phyloP scores from a whole-genome alignment of 768 basidiomycete genomes.

The Thelephora aurantiotincta region DNA sequence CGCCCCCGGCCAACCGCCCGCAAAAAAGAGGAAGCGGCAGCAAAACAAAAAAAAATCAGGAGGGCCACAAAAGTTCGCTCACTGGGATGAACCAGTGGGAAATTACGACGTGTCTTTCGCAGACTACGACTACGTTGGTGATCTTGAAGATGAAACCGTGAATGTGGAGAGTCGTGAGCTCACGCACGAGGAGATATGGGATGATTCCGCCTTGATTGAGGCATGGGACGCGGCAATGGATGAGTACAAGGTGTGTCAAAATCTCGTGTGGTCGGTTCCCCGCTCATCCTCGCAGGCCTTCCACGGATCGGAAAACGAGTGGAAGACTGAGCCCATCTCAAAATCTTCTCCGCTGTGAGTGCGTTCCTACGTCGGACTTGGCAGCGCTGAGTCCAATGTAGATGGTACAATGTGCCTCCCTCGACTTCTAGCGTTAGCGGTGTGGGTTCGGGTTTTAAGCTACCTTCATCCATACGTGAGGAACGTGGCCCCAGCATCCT shows the following conservation, averaged over 20 bases:
- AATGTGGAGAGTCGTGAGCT: slow-evolving; percentile 47
- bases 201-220: slow-evolving; percentile 68
- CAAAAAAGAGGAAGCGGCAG: no score
- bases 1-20: no score
- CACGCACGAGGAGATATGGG: slow-evolving; percentile 71
- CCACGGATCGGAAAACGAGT: slow-evolving; percentile 54
- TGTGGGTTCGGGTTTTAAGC: not conserved
- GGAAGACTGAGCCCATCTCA: slow-evolving; percentile 59
- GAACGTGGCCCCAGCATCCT: not conserved
- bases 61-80: no score
- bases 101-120: no score
- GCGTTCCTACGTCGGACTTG: slow-evolving; percentile 1
- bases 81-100: no score
- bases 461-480: slow-evolving; percentile 2
- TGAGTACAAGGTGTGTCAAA: slow-evolving; percentile 49
- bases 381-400: slow-evolving; percentile 15
- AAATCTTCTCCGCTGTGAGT: slow-evolving; percentile 56
- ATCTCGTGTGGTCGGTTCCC: not conserved
- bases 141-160: slow-evolving; percentile 21
- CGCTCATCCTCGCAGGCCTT: slow-evolving; percentile 26
- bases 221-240: slow-evolving; percentile 79
- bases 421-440: slow-evolving; percentile 9
- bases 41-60: no score
- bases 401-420: slow-evolving; percentile 67
- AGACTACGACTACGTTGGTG: slow-evolving; percentile 11